These are phyloP conservation scores for Aspergillus sclerotioniger DNA, from an alignment of 495 filamentous ascomycete genomes.

Conservation along the genomic window DNA sequence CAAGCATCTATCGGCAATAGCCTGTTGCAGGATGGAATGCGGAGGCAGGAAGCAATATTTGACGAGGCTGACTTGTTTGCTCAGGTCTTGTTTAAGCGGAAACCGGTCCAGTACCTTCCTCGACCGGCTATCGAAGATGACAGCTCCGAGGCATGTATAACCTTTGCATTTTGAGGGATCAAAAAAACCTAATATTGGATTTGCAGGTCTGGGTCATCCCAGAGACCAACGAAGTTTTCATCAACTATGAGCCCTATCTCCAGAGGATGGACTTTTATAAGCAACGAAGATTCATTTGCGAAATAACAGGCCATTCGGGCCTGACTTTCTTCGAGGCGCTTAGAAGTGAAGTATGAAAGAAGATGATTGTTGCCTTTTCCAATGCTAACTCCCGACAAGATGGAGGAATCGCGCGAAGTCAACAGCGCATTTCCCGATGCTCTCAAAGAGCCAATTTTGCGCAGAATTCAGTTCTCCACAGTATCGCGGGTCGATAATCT, in stretches of 20 bases:
- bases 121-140: conserved; percentile 74
- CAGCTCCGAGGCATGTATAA: conserved; percentile 64
- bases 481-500: conserved; percentile 89
- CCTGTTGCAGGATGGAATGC: not conserved
- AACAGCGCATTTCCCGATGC: conserved; percentile 89
- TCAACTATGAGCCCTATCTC: conserved; percentile 84
- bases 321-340: conserved; percentile 93
- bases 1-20: not conserved
- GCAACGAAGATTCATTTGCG: conserved; percentile 89
- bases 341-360: conserved; percentile 77
- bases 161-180: not conserved
- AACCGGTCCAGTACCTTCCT: conserved; percentile 82
- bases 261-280: conserved; percentile 89
- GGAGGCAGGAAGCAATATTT: not conserved
- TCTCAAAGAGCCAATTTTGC: conserved; percentile 84
- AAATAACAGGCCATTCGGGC: conserved; percentile 90
- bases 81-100: conserved; percentile 93
- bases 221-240: conserved; percentile 87
- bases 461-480: conserved; percentile 86
- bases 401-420: conserved; percentile 80
- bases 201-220: conserved; percentile 85
- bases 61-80: conserved; percentile 22
- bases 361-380: not conserved
- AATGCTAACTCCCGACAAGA: conserved; percentile 44
- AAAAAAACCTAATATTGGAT: conserved; percentile 7